A percentile compares a stretch with the other conserved stretches of the same genome.
phyloP scores from a whole-genome alignment of 352 stramenopile species.

The Saprolegnia diclina region DNA sequence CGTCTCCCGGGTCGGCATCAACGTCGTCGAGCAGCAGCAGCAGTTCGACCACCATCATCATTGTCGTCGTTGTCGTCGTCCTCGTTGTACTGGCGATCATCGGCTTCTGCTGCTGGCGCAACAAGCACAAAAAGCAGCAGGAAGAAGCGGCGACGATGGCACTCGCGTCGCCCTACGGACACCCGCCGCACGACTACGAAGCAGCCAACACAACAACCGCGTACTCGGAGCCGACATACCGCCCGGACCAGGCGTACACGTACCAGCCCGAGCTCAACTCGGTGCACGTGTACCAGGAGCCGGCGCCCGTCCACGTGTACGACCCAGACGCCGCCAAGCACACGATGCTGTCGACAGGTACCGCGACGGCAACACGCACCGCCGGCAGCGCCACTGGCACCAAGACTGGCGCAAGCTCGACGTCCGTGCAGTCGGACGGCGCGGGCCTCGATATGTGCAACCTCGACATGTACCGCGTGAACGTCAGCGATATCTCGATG shows the following conservation, averaged over 20 bases:
- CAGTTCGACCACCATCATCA: not conserved
- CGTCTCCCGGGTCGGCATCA: not conserved
- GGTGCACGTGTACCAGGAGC: not conserved
- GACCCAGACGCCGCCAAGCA: not conserved
- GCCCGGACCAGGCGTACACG: not conserved
- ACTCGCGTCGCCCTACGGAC: not conserved
- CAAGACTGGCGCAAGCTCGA: not conserved
- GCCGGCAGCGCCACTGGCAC: not conserved
- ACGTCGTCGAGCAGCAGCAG: not conserved
- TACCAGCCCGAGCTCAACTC: not conserved
- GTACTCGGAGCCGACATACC: not conserved
- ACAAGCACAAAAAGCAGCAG: not conserved
- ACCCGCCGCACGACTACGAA: not conserved
- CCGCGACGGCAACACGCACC: not conserved
- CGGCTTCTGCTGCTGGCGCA: conserved; percentile 1
- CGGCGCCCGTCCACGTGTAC: not conserved
- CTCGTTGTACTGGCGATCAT: not conserved
- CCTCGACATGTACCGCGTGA: conserved; percentile 14
- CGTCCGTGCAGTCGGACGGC: conserved; percentile 23
- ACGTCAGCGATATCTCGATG: not conserved
- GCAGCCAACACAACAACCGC: not conserved
- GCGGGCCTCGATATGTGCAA: conserved; percentile 25
- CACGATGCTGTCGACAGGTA: not conserved
- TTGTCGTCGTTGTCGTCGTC: conserved; percentile 1
- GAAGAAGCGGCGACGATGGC: not conserved